Evolutionary conservation across 306 rosid species (phyloP).

Genomic region (Fragaria vesca): DNA sequence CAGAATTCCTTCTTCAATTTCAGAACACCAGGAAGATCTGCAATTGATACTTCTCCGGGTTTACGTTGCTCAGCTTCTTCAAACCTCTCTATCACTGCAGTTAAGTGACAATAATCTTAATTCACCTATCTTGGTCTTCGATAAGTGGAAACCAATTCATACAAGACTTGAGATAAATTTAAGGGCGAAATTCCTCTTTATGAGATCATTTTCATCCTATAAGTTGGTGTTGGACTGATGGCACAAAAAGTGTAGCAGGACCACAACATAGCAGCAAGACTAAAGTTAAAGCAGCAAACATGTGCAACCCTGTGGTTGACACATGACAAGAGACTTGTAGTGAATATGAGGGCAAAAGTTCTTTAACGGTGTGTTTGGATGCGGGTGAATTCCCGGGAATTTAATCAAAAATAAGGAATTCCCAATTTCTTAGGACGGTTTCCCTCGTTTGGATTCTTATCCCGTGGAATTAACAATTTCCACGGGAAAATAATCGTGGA

Average conservation of each 20-base stretch:
- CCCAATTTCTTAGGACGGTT: no score
- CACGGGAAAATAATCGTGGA: no score
- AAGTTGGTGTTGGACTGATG: neutral
- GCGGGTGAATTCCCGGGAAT: no score
- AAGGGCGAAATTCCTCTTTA: neutral
- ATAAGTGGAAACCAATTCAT: neutral
- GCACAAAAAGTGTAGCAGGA: neutral
- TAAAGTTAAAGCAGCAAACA: neutral
- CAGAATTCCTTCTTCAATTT: slow-evolving; percentile 73
- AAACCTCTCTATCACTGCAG: slow-evolving; percentile 70
- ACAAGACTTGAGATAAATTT: neutral
- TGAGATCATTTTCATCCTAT: neutral
- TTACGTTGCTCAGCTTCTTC: slow-evolving; percentile 72
- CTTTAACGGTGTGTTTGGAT: neutral
- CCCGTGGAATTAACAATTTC: no score
- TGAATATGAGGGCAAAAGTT: neutral
- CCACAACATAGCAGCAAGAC: neutral
- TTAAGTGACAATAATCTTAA: slow-evolving; percentile 6
- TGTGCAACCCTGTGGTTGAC: neutral
- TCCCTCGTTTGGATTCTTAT: no score
- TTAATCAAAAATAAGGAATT: no score
- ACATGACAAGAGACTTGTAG: neutral
- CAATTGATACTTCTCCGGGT: slow-evolving; percentile 57
- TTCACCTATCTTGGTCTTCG: neutral
- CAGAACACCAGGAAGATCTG: slow-evolving; percentile 68